Evolutionary conservation across 768 basidiomycete species (phyloP).

Genomic region (Serpula lacrymans): DNA sequence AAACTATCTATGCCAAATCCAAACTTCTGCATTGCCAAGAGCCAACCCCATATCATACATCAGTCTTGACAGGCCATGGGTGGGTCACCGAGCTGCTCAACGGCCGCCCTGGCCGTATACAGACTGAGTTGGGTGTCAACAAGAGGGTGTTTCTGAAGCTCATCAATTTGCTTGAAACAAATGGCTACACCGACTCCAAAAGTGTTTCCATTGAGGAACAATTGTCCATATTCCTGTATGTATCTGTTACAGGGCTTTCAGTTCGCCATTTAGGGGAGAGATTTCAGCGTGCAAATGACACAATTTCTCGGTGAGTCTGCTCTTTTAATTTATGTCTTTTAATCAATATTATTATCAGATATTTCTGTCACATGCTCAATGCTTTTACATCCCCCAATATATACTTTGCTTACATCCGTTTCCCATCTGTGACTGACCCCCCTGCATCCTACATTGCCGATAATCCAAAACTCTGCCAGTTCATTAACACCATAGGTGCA

Average conservation of each 20-base stretch:
- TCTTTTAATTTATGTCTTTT: slow-evolving; percentile 10
- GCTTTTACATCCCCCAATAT: not conserved
- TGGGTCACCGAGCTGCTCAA: slow-evolving; percentile 18
- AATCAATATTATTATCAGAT: slow-evolving; percentile 2
- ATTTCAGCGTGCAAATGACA: not conserved
- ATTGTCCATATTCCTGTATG: slow-evolving; percentile 1
- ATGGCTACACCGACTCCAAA: too few relatives aligned
- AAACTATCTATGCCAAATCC: too few relatives aligned
- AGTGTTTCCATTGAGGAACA: slow-evolving; percentile 12
- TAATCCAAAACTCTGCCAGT: not conserved
- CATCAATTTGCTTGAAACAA: slow-evolving; percentile 5
- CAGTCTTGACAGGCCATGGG: slow-evolving; percentile 14
- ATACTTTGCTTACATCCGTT: not conserved
- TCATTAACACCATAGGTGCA: slow-evolving; percentile 10
- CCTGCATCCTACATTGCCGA: too few relatives aligned
- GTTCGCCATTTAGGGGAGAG: not conserved
- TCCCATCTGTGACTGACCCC: too few relatives aligned
- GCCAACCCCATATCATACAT: too few relatives aligned
- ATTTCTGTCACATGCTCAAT: not conserved
- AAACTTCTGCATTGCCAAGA: too few relatives aligned
- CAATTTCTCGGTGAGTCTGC: slow-evolving; percentile 1
- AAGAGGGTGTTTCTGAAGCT: slow-evolving; percentile 14
- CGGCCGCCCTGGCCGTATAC: slow-evolving; percentile 21
- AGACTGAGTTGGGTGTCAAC: slow-evolving; percentile 14
- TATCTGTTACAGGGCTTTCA: not conserved